Evolutionary conservation across 179 eudicot species (phyloP), one percentile per base, ranked within the genome.

Genomic region (Patellifolia procumbens): DNA sequence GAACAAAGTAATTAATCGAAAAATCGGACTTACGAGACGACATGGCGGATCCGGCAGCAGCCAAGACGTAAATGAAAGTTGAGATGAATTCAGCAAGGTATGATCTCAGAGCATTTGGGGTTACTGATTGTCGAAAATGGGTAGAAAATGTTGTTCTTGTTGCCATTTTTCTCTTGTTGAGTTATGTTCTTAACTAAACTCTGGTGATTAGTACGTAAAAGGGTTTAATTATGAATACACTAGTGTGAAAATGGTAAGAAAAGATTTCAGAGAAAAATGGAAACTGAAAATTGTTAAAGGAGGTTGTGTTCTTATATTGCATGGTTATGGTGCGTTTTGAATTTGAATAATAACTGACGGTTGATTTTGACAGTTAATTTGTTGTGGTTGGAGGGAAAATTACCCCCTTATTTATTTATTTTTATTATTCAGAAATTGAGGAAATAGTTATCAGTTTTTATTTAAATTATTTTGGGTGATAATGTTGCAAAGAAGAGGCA

Each of bases 1-100:
- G 22, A 56, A 8, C 9, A 69, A 9, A 22, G 49, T 0, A 53
- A 3, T 5, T 2, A 2, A 37, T 0, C 20, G 1, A 72, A 26
- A n/a, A 26, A 72, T 2, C 0, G 10, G 4, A 78, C 87, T 75
- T 12, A 92, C 98, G 78, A 0, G 97, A 79, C 7, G 98, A 74
- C 94, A 92, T 85, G 63, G 89, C 75, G 8, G 97, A 86, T 0
- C 98, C 98, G 4, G 90, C 86, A 3, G 94, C 87, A 6, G 90
- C 91, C 75, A 89, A 85, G 78, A 91, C 97, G 64, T 64, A 92
- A 74, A 94, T 22, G 84, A 94, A 94, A 4, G 98, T 94, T 73
- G 98, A 91, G 75, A 94, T 79, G 80, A 91, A 92, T 84, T 94
- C 98, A 9, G 97, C 97, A 10, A 94, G 82, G 76, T 94, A 94